These are phyloP conservation scores for Spergularia azorica DNA, from an alignment of 179 eudicot genomes.

Conservation along the genomic window DNA sequence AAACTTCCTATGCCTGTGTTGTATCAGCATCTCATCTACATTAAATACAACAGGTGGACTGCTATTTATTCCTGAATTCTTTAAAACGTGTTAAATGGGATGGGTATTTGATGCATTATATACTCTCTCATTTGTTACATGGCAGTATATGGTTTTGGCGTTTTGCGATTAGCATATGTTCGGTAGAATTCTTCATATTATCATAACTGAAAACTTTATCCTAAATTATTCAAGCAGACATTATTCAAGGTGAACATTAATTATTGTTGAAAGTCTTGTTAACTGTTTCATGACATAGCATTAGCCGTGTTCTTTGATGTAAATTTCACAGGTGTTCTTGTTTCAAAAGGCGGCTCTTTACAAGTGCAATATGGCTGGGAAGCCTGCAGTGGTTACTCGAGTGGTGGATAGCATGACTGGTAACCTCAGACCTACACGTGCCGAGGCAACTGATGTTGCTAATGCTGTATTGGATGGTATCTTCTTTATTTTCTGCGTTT, in stretches of 20 bases:
- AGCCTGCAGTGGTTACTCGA: slow-evolving; percentile 63
- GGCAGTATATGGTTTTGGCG: no score
- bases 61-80: neutral
- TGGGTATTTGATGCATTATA: no score
- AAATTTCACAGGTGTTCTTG: slow-evolving; percentile 42
- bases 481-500: slow-evolving; percentile 11
- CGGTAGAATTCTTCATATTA: slow-evolving; percentile 24
- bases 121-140: no score
- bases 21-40: no score
- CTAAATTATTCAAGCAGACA: no score
- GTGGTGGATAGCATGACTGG: slow-evolving; percentile 98
- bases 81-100: no score
- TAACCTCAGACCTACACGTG: slow-evolving; percentile 95
- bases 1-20: neutral
- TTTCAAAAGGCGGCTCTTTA: slow-evolving; percentile 54
- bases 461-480: slow-evolving; percentile 88
- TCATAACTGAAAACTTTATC: neutral
- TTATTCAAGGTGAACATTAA: neutral
- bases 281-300: neutral
- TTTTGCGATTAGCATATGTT: no score
- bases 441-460: slow-evolving; percentile 98
- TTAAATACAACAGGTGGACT: neutral
- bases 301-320: neutral
- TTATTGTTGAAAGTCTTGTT: neutral
- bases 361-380: slow-evolving; percentile 49